phyloP scores from a whole-genome alignment of 768 basidiomycete genomes.

The Megacollybia marginata region DNA sequence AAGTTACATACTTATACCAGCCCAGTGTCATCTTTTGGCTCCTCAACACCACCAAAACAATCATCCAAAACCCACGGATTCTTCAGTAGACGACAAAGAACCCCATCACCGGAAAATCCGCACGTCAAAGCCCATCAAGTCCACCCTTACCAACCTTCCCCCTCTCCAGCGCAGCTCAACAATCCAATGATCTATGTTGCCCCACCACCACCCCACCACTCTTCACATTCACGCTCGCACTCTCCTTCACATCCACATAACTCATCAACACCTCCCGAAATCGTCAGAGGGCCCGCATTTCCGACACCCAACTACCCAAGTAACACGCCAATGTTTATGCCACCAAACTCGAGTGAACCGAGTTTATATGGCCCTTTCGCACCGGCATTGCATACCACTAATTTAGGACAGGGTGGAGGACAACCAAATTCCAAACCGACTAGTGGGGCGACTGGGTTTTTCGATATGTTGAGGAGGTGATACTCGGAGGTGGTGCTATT shows the following conservation, averaged over 20 bases:
- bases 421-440: no score
- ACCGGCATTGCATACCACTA: neutral
- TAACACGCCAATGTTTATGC: neutral
- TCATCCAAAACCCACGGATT: conserved; percentile 13
- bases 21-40: conserved; percentile 6
- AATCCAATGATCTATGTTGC: conserved; percentile 31
- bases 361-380: neutral
- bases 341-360: neutral
- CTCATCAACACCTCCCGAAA: conserved; percentile 3
- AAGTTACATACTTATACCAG: neutral
- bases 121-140: conserved; percentile 24
- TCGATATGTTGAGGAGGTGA: neutral
- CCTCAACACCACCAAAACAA: conserved; percentile 5
- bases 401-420: no score
- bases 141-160: conserved; percentile 29
- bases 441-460: neutral
- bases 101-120: conserved; percentile 12
- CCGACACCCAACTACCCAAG: neutral
- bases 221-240: conserved; percentile 31
- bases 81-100: conserved; percentile 10
- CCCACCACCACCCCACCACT: conserved; percentile 29
- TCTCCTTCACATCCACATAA: neutral
- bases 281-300: neutral
- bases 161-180: conserved; percentile 35
- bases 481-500: no score